These are phyloP conservation scores for Murraya paniculata DNA, from an alignment of 345 rosid genomes.

Conservation along the genomic window DNA sequence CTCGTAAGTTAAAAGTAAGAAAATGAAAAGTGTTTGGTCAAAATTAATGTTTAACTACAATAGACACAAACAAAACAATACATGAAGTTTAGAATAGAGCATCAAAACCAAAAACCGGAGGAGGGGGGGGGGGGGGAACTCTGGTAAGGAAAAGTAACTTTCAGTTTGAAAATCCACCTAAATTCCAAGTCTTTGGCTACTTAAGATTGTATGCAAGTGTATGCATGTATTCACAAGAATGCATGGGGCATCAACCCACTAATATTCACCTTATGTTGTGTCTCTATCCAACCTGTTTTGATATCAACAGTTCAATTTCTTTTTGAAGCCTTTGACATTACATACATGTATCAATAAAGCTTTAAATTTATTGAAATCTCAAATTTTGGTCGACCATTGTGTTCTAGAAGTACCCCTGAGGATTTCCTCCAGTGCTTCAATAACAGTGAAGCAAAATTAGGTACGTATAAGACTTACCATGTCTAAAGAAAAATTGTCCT, in stretches of 20 bases:
- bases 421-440: not conserved
- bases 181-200: too few species aligned
- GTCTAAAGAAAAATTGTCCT: constrained; percentile 64
- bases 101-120: too few species aligned
- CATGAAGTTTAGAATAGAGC: too few species aligned
- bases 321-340: not conserved
- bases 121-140: too few species aligned
- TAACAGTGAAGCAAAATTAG: not conserved
- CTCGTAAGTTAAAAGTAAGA: constrained; percentile 25
- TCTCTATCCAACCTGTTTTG: not conserved
- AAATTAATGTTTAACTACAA: not conserved
- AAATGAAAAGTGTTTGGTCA: not conserved
- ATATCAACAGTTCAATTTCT: not conserved
- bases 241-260: not conserved
- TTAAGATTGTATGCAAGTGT: not conserved
- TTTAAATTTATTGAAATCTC: not conserved
- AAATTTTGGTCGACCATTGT: not conserved
- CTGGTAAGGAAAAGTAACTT: too few species aligned
- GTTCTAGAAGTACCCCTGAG: not conserved
- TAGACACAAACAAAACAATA: too few species aligned
- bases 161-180: too few species aligned
- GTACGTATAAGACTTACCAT: constrained; percentile 45
- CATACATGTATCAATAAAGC: not conserved
- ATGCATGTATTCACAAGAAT: not conserved
- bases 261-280: not conserved